Conservation (phyloP, 139 green algal genomes). For the Raphidocelis subcapitata region DNA sequence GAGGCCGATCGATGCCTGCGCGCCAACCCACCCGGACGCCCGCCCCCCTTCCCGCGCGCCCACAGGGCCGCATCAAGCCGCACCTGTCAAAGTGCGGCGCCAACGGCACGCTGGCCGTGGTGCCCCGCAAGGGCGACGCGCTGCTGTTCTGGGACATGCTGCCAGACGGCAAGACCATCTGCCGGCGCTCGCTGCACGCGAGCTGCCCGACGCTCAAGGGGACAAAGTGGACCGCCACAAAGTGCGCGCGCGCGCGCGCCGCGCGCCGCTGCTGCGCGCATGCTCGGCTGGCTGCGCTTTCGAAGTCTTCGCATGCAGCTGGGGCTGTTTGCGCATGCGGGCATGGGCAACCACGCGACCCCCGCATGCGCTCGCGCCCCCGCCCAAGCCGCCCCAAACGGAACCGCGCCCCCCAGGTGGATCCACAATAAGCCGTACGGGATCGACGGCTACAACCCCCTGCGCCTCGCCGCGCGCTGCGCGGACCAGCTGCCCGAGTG, state of each 20-base stretch:
- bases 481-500: not conserved
- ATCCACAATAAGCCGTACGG: slow-evolving; percentile 45
- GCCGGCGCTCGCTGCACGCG: slow-evolving; percentile 49
- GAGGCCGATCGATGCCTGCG: too few relatives aligned
- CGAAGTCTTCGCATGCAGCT: too few relatives aligned
- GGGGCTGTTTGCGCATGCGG: too few relatives aligned
- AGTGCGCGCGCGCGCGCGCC: slow-evolving; percentile 4
- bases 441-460: slow-evolving; percentile 25
- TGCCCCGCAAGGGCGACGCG: slow-evolving; percentile 43
- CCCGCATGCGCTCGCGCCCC: too few relatives aligned
- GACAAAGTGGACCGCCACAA: slow-evolving; percentile 72
- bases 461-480: slow-evolving; percentile 24
- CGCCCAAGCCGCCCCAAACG: too few relatives aligned
- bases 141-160: slow-evolving; percentile 71
- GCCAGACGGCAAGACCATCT: slow-evolving; percentile 28
- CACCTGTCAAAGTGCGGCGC: not conserved
- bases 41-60: too few relatives aligned
- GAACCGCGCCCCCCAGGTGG: too few relatives aligned
- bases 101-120: slow-evolving; percentile 32
- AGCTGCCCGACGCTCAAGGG: slow-evolving; percentile 55
- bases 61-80: too few relatives aligned
- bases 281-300: too few relatives aligned
- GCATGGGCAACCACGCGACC: too few relatives aligned
- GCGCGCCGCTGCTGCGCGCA: too few relatives aligned
- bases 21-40: too few relatives aligned